Evolutionary conservation across 1,284 basidiomycete genomes (phyloP), one percentile per base, ranked within the genome.

Genomic region (Marasmius tenuissimus): DNA sequence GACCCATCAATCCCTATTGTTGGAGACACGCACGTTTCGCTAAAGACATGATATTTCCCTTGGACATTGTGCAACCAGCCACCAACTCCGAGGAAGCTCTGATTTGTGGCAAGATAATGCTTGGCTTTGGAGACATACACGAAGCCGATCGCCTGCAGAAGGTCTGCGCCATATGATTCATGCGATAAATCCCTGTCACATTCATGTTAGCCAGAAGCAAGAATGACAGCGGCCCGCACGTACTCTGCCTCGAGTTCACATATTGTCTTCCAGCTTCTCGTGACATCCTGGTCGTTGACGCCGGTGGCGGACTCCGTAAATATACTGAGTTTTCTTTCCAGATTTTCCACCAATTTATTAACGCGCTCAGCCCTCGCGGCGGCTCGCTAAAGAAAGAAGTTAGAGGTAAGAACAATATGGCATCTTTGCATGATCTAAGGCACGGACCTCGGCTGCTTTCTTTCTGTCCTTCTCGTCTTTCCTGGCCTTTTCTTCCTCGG

Each of bases 41-140:
- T 92, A 73, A 96, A 94, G 9, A 96, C 90, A 71, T 96, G 93
- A 65, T 96, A 96, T 76, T 94, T 96, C 51, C 92, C 93, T 74
- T 95, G 94, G 1, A 96, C 93, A 58, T 95, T 95, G 73, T 97
- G 95, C 65, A 96, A 77, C 96, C 96, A 98, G 2, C 96, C 92
- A 39, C 92, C 92, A 11, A 94, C 88, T 40, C 93, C 93, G 48
- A 93, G 82, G 66, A 93, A 84, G 0, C 89, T 87, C 66, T 91
- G 88, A 59, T 85, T 88, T 16, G 92, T 89, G 0, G 94, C 94
- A 9, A 93, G 81, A 68, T 88, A 87, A 56, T 94, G 92, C 68
- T 88, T 89, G 6, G 92, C 87, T 73, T 96, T 97, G 22, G 89
- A 82, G 58, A 82, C 78, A 73, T 99, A 99, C 4, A 94, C 92